Percentiles rank a stretch among this genome's conserved stretches.
phyloP scores from a whole-genome alignment of 768 basidiomycete species.

The Amanita rimosa region DNA sequence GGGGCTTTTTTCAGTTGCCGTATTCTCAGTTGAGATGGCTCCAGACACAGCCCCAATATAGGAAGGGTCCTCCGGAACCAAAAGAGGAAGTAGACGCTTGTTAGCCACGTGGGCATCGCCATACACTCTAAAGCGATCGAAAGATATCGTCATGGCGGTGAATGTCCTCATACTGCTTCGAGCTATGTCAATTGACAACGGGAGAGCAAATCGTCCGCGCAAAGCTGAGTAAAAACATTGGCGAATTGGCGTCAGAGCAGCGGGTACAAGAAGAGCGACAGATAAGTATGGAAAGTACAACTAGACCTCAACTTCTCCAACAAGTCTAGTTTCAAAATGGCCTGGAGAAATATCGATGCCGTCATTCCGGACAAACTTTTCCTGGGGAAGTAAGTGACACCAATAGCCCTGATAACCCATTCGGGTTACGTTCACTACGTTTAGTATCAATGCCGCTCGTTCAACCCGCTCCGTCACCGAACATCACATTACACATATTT shows the following conservation, averaged over 20 bases:
- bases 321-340: slow-evolving; percentile 23
- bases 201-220: slow-evolving; percentile 3
- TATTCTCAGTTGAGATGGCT: too few species aligned
- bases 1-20: neutral
- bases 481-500: slow-evolving; percentile 67
- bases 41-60: neutral
- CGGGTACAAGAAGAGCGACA: slow-evolving; percentile 6
- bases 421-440: slow-evolving; percentile 11
- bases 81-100: neutral
- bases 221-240: neutral
- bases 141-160: slow-evolving; percentile 1
- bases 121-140: neutral
- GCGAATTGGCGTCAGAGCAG: neutral
- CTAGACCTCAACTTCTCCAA: slow-evolving; percentile 8
- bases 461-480: slow-evolving; percentile 64
- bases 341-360: slow-evolving; percentile 59
- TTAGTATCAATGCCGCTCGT: slow-evolving; percentile 57
- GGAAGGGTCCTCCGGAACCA: slow-evolving; percentile 1
- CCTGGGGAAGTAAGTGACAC: slow-evolving; percentile 59
- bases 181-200: slow-evolving; percentile 4
- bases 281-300: slow-evolving; percentile 9
- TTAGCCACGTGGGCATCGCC: slow-evolving; percentile 3
- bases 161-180: neutral
- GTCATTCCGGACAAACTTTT: slow-evolving; percentile 56
- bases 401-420: slow-evolving; percentile 10